Percentiles rank a stretch among this genome's conserved stretches.
These are phyloP conservation scores for Citropsis articulata DNA, from an alignment of 345 rosid genomes.

Conservation along the genomic window DNA sequence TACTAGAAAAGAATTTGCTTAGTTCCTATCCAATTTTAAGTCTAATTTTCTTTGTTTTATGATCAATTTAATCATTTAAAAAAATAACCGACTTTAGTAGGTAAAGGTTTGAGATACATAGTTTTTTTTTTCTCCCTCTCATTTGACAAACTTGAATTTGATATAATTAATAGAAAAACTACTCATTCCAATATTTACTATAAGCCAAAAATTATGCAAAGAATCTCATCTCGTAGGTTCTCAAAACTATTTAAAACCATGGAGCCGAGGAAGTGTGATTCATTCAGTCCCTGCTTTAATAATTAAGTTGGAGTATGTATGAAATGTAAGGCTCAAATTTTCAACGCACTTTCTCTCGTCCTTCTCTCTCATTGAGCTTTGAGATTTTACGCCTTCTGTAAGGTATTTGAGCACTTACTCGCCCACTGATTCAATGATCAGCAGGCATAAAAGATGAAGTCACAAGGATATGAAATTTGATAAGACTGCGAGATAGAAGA, in stretches of 20 bases:
- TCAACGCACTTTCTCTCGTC: too few species aligned
- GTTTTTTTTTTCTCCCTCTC: accelerated
- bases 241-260: not conserved
- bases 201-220: not conserved
- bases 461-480: not conserved
- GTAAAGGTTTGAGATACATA: too few species aligned
- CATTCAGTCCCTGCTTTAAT: not conserved
- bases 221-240: not conserved
- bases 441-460: not conserved
- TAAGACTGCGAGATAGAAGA: not conserved
- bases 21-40: too few species aligned
- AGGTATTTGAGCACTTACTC: not conserved
- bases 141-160: too few species aligned
- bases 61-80: too few species aligned
- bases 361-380: not conserved
- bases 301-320: not conserved
- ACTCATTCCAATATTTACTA: too few species aligned
- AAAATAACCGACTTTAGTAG: too few species aligned
- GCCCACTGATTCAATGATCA: not conserved
- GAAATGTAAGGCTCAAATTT: too few species aligned
- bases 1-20: too few species aligned
- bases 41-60: too few species aligned
- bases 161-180: too few species aligned
- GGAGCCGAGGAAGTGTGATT: not conserved
- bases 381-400: not conserved